Evolutionary conservation across 2,329 filamentous ascomycete genomes (phyloP).

Genomic region (Paradendryphiella salina): DNA sequence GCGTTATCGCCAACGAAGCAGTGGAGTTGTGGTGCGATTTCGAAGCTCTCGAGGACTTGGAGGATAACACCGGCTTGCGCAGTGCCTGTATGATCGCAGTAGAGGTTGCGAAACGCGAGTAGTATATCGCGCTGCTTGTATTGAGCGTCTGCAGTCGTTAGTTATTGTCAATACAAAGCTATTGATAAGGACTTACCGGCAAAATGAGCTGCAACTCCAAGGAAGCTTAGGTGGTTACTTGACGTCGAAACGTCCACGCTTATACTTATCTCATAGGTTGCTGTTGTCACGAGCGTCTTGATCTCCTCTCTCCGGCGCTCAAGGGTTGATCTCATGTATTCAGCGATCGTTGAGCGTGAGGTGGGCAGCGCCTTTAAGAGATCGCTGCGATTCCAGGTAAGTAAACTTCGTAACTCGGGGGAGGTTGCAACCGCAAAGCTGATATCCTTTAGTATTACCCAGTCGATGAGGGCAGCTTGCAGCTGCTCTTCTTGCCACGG

Average conservation of each 20-base stretch:
- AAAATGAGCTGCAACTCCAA: constrained; percentile 6
- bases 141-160: too few species aligned
- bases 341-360: not conserved
- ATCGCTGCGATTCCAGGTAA: not conserved
- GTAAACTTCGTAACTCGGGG: not conserved
- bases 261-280: not conserved
- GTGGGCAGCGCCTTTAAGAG: not conserved
- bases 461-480: too few species aligned
- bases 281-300: not conserved
- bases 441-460: too few species aligned
- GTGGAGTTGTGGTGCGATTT: constrained; percentile 4
- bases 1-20: constrained; percentile 10
- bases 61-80: constrained; percentile 2
- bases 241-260: constrained; percentile 4
- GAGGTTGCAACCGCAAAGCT: too few species aligned
- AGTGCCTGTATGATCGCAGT: constrained; percentile 4
- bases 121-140: too few species aligned
- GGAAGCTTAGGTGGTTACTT: constrained; percentile 8
- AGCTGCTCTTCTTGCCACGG: too few species aligned
- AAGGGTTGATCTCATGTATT: not conserved
- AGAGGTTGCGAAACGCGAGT: not conserved
- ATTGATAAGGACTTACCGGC: too few species aligned
- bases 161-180: too few species aligned
- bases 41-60: not conserved
- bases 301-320: constrained; percentile 2